Evolutionary conservation across 208 protist species (phyloP).

Genomic region (Trypanosoma avium): DNA sequence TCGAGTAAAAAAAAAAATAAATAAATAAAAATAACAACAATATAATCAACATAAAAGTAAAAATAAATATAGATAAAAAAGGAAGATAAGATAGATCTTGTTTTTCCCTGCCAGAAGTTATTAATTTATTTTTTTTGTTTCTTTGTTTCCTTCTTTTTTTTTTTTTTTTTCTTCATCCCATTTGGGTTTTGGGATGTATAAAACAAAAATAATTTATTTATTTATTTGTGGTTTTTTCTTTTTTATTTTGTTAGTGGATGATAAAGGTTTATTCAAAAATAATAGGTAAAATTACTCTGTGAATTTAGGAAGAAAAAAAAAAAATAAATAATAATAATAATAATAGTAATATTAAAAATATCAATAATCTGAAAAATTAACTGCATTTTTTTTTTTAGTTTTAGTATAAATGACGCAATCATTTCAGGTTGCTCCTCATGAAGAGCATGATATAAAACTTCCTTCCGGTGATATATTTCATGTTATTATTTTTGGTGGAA

Average conservation of each 20-base stretch:
- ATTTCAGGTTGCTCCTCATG: constrained; percentile 1
- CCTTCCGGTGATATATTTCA: constrained; percentile 50
- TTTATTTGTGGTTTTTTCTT: neutral
- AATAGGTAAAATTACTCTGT: no score
- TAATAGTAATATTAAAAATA: no score
- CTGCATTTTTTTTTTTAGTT: constrained; percentile 10
- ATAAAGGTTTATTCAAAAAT: no score
- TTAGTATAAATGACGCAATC: neutral
- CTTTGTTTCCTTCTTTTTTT: neutral
- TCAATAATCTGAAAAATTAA: no score
- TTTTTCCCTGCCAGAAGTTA: neutral
- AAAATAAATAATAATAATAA: no score
- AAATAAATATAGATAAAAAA: neutral
- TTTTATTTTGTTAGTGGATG: no score
- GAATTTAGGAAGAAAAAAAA: no score
- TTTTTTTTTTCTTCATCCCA: neutral
- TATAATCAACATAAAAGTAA: no score
- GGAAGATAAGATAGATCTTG: neutral
- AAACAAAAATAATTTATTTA: neutral
- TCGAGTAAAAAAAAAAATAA: neutral
- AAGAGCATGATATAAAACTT: constrained; percentile 41
- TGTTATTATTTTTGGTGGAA: constrained; percentile 40
- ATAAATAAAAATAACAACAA: no score
- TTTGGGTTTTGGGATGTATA: no score
- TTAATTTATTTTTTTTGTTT: neutral